Evolutionary conservation across 805 yeast genomes (phyloP), one percentile per base, ranked within the genome.

Genomic region (Spathaspora boniae): DNA sequence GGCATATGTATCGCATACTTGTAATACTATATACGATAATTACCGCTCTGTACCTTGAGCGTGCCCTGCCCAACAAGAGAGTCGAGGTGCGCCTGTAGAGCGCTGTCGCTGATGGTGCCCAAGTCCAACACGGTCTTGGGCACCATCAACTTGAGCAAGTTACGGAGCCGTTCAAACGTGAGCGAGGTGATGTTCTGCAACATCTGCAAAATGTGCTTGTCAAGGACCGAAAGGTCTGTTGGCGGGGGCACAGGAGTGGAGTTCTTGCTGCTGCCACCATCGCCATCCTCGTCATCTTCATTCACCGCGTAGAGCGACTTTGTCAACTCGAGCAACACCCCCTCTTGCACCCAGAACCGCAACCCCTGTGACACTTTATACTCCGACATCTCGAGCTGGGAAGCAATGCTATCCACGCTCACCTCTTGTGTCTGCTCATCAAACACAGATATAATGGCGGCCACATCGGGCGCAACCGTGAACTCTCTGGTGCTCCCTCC

Each of bases 401-500:
- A 43, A 14, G 50, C 40, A 3, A 78, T 52, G 4, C 61, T 54
- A 6, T 49, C 57, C 4, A 67, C 38, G 0, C 71, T 44, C 3
- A 68, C 32, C 5, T 58, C 54, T 20, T 70, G 49, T 21, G 40
- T 37, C n/a, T 48, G 49, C 2, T 57, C 62, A 34, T 57, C 55
- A 45, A 82, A 82, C 8, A 68, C 54, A 15, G 63, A 53, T 6
- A 85, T 72, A 3, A 86, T 74, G 0, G 82, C 62, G 1, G 93
- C 94, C 43, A 78, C 78, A 26, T 77, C 83, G 0, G 95, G 82
- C 1, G 82, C 54, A 0, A 83, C 95, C 5, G 63, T 62, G 42
- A 74, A 68, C 0, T 49, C 42, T 16, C 53, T 34, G 0, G 38
- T 39, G 24, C 51, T 33, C n/a, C 72, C 79, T 9, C 64, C 63